Percentiles rank a stretch among this genome's conserved stretches.
phyloP scores from a whole-genome alignment of 1,139 yeast genomes.

The Lodderomyces beijingensis region DNA sequence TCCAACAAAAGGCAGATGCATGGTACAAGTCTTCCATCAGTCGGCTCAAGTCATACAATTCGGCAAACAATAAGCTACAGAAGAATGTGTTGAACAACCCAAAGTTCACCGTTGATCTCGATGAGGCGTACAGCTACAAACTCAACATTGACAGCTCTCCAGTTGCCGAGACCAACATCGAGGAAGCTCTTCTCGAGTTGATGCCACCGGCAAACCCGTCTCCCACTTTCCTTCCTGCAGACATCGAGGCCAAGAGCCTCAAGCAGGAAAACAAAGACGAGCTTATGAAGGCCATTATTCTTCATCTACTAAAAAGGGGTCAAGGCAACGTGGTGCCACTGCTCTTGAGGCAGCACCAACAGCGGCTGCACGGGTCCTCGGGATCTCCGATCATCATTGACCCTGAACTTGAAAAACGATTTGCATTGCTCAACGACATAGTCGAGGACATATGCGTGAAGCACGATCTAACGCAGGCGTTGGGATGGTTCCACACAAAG shows the following conservation, averaged over 20 bases:
- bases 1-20: background rate
- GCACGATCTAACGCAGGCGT: slow-evolving; percentile 33
- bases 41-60: slow-evolving; percentile 34
- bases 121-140: slow-evolving; percentile 44
- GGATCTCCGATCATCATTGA: slow-evolving; percentile 17
- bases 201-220: slow-evolving; percentile 6
- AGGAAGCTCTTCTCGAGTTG: background rate
- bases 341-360: slow-evolving; percentile 23
- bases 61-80: slow-evolving; percentile 32
- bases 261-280: slow-evolving; percentile 29
- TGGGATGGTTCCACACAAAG: slow-evolving; percentile 33
- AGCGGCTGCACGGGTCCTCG: slow-evolving; percentile 7
- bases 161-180: slow-evolving; percentile 10
- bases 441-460: slow-evolving; percentile 31
- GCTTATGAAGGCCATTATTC: slow-evolving; percentile 36
- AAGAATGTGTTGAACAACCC: slow-evolving; percentile 32
- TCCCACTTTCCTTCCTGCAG: slow-evolving; percentile 4
- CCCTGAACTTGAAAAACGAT: slow-evolving; percentile 22
- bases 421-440: slow-evolving; percentile 29
- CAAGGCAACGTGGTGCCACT: slow-evolving; percentile 36
- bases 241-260: slow-evolving; percentile 13
- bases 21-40: slow-evolving; percentile 40
- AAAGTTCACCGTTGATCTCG: slow-evolving; percentile 30
- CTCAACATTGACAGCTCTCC: slow-evolving; percentile 33
- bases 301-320: slow-evolving; percentile 41